Conservation (phyloP, 1,284 basidiomycete genomes). For the Malassezia caprae region DNA sequence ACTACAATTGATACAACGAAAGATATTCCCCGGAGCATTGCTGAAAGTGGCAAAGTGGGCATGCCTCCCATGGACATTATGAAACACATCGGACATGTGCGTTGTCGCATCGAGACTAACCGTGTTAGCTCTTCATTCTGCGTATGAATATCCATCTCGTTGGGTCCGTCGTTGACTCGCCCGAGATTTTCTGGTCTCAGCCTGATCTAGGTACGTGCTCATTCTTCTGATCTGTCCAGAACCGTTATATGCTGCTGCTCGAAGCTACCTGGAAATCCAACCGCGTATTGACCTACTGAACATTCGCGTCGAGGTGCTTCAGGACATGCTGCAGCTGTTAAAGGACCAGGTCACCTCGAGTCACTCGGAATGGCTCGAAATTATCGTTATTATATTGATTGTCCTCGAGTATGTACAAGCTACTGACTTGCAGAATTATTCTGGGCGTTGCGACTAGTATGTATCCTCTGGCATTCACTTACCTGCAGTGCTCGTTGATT, state of each 20-base stretch:
- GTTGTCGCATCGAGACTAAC: neutral
- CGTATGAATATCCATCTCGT: conserved; percentile 91
- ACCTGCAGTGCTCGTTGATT: conserved; percentile 35
- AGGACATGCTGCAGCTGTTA: conserved; percentile 90
- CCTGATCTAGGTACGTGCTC: conserved; percentile 57
- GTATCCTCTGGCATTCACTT: neutral
- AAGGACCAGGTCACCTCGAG: conserved; percentile 87
- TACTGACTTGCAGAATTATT: conserved; percentile 51
- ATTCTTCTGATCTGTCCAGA: conserved; percentile 50
- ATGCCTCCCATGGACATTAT: conserved; percentile 68
- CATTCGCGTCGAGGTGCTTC: conserved; percentile 81
- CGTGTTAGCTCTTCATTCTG: conserved; percentile 63
- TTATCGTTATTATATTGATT: conserved; percentile 86
- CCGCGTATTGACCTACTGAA: conserved; percentile 87
- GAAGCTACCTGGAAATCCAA: conserved; percentile 78
- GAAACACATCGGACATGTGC: conserved; percentile 71
- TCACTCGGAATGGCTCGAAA: conserved; percentile 86
- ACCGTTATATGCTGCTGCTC: conserved; percentile 81
- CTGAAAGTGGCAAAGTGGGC: conserved; percentile 81
- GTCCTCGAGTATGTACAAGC: conserved; percentile 56
- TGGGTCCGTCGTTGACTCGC: conserved; percentile 86
- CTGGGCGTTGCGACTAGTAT: conserved; percentile 40
- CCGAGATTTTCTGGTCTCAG: conserved; percentile 75
- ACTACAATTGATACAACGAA: conserved; percentile 92
- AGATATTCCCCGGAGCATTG: conserved; percentile 84